Percentiles rank a stretch among this genome's conserved stretches.
phyloP scores from a whole-genome alignment of 176 grass and related monocot species.

The Phoenix roebelenii region DNA sequence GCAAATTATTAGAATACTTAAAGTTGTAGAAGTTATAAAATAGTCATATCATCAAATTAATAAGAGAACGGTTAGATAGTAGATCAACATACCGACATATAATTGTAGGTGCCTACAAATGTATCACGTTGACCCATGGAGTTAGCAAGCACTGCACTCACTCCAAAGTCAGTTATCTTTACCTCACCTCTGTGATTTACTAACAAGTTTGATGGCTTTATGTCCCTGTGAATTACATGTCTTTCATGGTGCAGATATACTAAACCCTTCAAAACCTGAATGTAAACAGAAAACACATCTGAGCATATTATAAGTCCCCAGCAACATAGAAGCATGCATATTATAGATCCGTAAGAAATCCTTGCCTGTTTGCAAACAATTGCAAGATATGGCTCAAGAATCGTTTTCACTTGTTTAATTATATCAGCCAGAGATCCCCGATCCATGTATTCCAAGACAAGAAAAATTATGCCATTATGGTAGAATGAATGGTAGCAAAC shows the following conservation, averaged over 20 bases:
- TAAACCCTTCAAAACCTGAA: constrained; percentile 83
- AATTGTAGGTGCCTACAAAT: constrained; percentile 92
- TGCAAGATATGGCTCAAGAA: constrained; percentile 92
- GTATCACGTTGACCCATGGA: constrained; percentile 94
- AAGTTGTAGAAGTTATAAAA: no score
- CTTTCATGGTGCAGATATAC: constrained; percentile 92
- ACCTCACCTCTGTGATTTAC: constrained; percentile 88
- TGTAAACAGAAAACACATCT: neutral
- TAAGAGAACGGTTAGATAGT: no score
- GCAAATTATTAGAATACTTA: no score
- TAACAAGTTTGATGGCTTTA: constrained; percentile 92
- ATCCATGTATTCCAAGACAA: constrained; percentile 95
- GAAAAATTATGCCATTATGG: constrained; percentile 96
- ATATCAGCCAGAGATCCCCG: constrained; percentile 82
- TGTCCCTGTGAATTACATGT: constrained; percentile 92
- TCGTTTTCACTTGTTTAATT: constrained; percentile 95
- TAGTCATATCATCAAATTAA: no score
- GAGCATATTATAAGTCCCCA: no score
- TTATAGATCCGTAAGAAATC: neutral
- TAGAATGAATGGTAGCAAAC: constrained; percentile 92
- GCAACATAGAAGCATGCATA: no score
- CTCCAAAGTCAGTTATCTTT: constrained; percentile 91
- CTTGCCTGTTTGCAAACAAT: constrained; percentile 87
- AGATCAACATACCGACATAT: constrained; percentile 78
- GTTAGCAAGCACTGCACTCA: constrained; percentile 77